These are phyloP conservation scores for Oryza longistaminata DNA, from an alignment of 176 grass and related monocot genomes.

Conservation along the genomic window DNA sequence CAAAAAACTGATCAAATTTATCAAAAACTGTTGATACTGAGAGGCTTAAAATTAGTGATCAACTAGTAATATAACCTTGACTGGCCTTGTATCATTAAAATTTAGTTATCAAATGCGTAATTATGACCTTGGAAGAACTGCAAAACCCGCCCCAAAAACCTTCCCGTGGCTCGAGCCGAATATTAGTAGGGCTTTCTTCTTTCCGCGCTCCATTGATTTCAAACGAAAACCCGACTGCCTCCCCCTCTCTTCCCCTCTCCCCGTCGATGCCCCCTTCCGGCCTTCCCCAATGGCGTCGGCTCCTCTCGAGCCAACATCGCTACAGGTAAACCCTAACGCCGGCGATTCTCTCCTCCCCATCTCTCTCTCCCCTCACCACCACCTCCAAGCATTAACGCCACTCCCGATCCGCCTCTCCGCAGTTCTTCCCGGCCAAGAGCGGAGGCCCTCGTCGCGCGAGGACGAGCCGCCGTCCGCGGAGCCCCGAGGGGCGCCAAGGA, in stretches of 20 bases:
- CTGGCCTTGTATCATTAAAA: too few relatives aligned
- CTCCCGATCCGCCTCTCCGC: not conserved
- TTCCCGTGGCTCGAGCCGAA: too few relatives aligned
- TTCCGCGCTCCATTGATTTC: constrained; percentile 20
- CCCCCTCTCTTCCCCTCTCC: not conserved
- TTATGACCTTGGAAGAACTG: too few relatives aligned
- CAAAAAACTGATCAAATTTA: too few relatives aligned
- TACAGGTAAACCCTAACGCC: constrained; percentile 64
- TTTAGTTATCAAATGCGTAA: too few relatives aligned
- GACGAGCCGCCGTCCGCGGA: constrained; percentile 44
- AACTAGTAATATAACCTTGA: too few relatives aligned
- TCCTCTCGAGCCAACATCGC: constrained; percentile 59
- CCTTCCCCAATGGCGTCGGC: constrained; percentile 54
- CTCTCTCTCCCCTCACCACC: not conserved
- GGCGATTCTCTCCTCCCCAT: not conserved
- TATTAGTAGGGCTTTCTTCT: too few relatives aligned
- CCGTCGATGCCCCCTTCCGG: not conserved
- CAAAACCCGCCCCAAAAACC: too few relatives aligned
- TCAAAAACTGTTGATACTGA: too few relatives aligned
- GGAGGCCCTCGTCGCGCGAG: constrained; percentile 48
- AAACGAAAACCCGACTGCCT: constrained; percentile 23
- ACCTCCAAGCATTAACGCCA: not conserved
- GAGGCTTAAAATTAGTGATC: too few relatives aligned
- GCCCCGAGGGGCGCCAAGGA: constrained; percentile 53
- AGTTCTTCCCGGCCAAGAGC: constrained; percentile 90